phyloP scores from a whole-genome alignment of 352 stramenopile species.

The Globisporangium alternatum region DNA sequence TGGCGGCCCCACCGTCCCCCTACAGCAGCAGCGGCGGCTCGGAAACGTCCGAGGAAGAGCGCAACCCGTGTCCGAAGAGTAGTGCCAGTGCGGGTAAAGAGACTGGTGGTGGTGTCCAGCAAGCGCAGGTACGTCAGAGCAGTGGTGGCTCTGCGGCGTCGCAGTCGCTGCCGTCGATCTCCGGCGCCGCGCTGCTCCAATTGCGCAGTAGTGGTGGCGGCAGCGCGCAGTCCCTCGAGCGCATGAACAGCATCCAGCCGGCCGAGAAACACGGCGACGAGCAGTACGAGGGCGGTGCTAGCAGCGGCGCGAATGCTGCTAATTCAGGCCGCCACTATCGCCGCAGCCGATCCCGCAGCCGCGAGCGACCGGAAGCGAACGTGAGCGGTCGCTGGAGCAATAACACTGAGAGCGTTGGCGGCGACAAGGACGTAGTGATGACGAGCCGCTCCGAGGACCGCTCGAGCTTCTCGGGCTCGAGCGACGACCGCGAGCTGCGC shows the following conservation, averaged over 20 bases:
- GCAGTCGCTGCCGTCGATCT: conserved; percentile 41
- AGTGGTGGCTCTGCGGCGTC: background rate
- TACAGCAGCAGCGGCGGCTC: conserved; percentile 15
- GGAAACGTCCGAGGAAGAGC: conserved; percentile 20
- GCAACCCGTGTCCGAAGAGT: conserved; percentile 8
- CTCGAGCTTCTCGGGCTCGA: conserved; percentile 23
- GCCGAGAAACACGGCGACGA: conserved; percentile 12
- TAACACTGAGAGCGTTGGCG: conserved; percentile 12
- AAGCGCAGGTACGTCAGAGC: background rate
- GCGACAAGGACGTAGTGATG: conserved; percentile 2
- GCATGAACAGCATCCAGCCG: conserved; percentile 14
- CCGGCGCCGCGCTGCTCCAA: conserved; percentile 38
- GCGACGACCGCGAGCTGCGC: conserved; percentile 39
- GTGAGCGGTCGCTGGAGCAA: background rate
- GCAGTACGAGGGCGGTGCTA: background rate
- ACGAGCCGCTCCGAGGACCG: conserved; percentile 19
- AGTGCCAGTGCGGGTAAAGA: background rate
- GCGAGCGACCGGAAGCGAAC: conserved; percentile 26
- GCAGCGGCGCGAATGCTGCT: background rate
- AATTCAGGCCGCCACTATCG: conserved; percentile 10
- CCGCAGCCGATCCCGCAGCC: conserved; percentile 27
- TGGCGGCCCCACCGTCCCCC: conserved; percentile 1
- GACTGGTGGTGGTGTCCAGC: background rate
- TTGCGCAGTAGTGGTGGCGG: conserved; percentile 15
- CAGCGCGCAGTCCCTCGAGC: conserved; percentile 12